Conservation (phyloP, 148 eudicot species). For the Persicaria maculosa region DNA sequence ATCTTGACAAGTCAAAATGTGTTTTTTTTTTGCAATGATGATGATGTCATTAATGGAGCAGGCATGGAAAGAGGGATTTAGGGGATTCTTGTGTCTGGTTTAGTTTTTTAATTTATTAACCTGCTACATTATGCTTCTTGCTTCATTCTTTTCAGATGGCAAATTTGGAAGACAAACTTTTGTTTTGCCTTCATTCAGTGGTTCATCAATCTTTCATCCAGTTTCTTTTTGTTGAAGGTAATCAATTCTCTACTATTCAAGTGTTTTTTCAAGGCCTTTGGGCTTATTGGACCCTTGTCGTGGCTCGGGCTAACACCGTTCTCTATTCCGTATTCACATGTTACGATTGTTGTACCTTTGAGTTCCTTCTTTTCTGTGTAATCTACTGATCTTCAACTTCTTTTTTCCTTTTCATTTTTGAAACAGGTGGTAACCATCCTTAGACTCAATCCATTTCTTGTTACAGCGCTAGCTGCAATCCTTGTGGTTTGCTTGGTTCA, state of each 20-base stretch:
- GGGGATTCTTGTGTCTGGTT: background rate
- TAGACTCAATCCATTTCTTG: constrained; percentile 45
- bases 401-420: constrained; percentile 1
- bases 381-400: background rate
- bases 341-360: background rate
- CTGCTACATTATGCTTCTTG: background rate
- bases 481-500: constrained; percentile 72
- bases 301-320: background rate
- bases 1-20: too few relatives aligned
- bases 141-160: constrained; percentile 46
- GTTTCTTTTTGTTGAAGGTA: constrained; percentile 65
- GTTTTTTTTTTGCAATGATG: too few relatives aligned
- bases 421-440: constrained; percentile 60
- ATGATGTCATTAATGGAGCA: too few relatives aligned
- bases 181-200: constrained; percentile 36
- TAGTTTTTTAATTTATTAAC: background rate
- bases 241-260: constrained; percentile 8
- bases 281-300: background rate
- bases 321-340: background rate
- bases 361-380: background rate
- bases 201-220: constrained; percentile 42
- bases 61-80: background rate
- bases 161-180: constrained; percentile 43
- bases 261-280: background rate
- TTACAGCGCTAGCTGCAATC: constrained; percentile 45